Evolutionary conservation across 140 eudicot genomes (phyloP), one percentile per base, ranked within the genome.

Genomic region (Stevia rebaudiana): DNA sequence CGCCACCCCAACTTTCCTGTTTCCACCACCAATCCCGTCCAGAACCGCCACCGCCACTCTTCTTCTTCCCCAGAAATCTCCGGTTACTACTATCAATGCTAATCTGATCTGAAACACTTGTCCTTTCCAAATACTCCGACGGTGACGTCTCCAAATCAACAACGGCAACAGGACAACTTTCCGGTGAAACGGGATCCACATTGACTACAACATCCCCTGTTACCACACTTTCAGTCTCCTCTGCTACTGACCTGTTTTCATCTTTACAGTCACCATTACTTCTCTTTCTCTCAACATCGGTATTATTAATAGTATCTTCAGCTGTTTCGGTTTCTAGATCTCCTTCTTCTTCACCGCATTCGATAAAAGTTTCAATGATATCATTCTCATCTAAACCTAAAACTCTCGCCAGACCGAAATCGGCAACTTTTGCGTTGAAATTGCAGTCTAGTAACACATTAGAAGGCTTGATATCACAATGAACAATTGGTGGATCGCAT

Each of bases 11-110:
- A 44, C 59, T 84, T 13, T 91, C 98, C 71, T 91, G 98, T 69
- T 91, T 91, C 98, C 98, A 91, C 98, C 98, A 91, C 98, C 98
- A 91, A 70, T 87, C 96, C 51, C 92, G 76, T n/a, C 86, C 90
- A 0, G 88, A 82, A 41, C 76, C 90, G 30, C 79, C 77, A 11
- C 68, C 76, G 6, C 71, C 60, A 52, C 86, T 74, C 71, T 80
- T 76, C 72, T 79, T 81, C 71, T 77, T 78, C 73, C 82, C 94
- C 65, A 75, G 60, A 61, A 57, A 77, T 43, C 80, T 78, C 51
- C 83, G 72, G 36, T 82, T 79, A 52, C 77, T 83, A 67, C 95
- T 85, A 33, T 91, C 95, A 44, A 84, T 82, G 67, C 97, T 90
- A 31, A 78, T 53, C 75, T 79, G 73, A 69, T 86, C 95, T 0